These are phyloP conservation scores for Aspergillus affinis DNA, from an alignment of 495 filamentous ascomycete species.

Conservation along the genomic window DNA sequence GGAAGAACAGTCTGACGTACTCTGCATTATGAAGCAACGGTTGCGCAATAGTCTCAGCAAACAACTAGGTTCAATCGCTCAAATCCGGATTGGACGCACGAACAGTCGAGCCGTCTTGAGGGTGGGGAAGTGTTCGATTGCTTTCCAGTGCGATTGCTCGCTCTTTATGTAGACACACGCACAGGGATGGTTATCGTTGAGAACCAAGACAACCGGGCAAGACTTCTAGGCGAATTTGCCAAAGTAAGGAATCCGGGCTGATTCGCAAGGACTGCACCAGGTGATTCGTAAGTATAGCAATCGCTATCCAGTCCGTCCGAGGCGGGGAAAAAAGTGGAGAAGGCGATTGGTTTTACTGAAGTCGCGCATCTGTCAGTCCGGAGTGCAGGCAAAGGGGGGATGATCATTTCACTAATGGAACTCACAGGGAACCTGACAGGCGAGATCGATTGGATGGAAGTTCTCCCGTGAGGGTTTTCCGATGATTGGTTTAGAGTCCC, in stretches of 20 bases:
- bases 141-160: neutral
- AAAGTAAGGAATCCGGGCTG: conserved; percentile 7
- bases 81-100: neutral
- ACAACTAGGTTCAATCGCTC: neutral
- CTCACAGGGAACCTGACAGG: conserved; percentile 10
- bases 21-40: conserved; percentile 24
- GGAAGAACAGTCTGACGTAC: conserved; percentile 15
- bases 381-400: neutral
- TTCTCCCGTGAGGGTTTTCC: neutral
- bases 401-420: conserved; percentile 7
- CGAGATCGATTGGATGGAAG: conserved; percentile 4
- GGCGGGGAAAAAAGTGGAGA: conserved; percentile 34
- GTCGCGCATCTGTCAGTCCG: conserved; percentile 6
- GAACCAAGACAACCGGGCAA: neutral
- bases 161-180: conserved; percentile 15
- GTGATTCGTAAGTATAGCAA: conserved; percentile 7
- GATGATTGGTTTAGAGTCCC: neutral
- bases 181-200: neutral
- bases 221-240: conserved; percentile 16
- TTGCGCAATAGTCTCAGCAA: conserved; percentile 11
- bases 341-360: conserved; percentile 3
- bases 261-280: conserved; percentile 11
- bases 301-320: conserved; percentile 12
- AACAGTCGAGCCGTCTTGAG: neutral
- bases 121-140: neutral